These are phyloP conservation scores for Phyllosticta citriasiana DNA, from an alignment of 2,329 filamentous ascomycete genomes.

Conservation along the genomic window DNA sequence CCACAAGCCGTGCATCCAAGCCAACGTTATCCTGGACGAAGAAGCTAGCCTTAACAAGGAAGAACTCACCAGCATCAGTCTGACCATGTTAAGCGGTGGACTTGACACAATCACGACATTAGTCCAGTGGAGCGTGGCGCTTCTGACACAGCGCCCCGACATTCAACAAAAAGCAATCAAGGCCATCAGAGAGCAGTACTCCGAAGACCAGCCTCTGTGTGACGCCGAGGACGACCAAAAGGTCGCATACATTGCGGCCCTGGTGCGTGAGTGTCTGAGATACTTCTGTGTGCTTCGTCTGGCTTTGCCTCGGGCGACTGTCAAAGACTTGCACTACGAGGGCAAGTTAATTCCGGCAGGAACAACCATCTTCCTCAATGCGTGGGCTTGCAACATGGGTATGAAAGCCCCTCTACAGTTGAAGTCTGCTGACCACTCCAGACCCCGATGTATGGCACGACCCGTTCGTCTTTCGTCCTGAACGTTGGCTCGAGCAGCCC, in stretches of 20 bases:
- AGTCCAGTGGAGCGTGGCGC: constrained; percentile 54
- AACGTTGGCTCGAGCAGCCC: constrained; percentile 54
- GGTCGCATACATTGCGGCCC: constrained; percentile 52
- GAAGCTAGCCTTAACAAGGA: constrained; percentile 53
- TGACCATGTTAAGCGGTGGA: constrained; percentile 60
- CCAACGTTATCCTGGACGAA: constrained; percentile 54
- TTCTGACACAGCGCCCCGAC: constrained; percentile 50
- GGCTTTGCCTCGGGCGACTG: constrained; percentile 51
- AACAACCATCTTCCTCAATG: constrained; percentile 55
- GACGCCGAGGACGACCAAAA: constrained; percentile 53
- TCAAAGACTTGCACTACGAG: constrained; percentile 50
- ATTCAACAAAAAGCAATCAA: constrained; percentile 50
- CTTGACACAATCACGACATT: constrained; percentile 58
- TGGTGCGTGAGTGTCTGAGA: constrained; percentile 52
- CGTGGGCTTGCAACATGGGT: constrained; percentile 62
- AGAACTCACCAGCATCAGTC: constrained; percentile 54
- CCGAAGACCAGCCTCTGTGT: constrained; percentile 43
- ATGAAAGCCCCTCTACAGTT: constrained; percentile 4
- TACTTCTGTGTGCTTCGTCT: constrained; percentile 56
- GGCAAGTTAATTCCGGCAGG: constrained; percentile 50
- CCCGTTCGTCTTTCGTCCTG: constrained; percentile 49
- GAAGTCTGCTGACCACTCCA: constrained; percentile 16
- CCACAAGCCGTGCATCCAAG: constrained; percentile 56
- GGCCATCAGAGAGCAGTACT: constrained; percentile 47
- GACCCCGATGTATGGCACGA: constrained; percentile 50